A percentile compares a stretch with the other conserved stretches of the same genome.
Evolutionary conservation across 495 filamentous ascomycete genomes (phyloP).

Genomic region (Penicillium mononematosum): DNA sequence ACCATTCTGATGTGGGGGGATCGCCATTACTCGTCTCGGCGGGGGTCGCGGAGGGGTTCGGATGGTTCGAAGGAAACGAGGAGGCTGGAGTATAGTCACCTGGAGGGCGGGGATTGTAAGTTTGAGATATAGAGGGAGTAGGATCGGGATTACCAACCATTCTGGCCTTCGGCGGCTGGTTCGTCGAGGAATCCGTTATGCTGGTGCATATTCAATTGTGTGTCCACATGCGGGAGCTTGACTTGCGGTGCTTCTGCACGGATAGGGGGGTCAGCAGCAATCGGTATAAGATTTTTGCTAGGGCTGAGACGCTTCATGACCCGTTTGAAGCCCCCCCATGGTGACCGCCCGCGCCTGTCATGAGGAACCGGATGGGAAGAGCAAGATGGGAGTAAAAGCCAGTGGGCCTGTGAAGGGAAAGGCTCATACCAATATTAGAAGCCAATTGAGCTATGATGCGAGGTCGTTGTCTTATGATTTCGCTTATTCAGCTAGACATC

Average conservation of each 20-base stretch:
- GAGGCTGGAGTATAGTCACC: constrained; percentile 9
- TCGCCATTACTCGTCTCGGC: constrained; percentile 34
- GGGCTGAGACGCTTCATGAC: constrained; percentile 14
- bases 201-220: constrained; percentile 48
- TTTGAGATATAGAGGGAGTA: neutral
- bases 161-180: constrained; percentile 15
- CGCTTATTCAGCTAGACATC: constrained; percentile 15
- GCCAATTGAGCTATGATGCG: neutral
- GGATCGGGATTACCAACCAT: constrained; percentile 17
- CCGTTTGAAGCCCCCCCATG: constrained; percentile 17
- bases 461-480: constrained; percentile 4
- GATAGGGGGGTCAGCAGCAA: constrained; percentile 29
- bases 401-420: neutral
- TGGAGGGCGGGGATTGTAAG: constrained; percentile 27
- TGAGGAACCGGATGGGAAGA: neutral
- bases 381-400: neutral
- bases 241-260: constrained; percentile 36
- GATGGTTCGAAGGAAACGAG: constrained; percentile 6
- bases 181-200: constrained; percentile 40
- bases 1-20: constrained; percentile 58
- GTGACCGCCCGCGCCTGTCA: constrained; percentile 6
- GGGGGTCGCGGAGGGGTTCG: constrained; percentile 19
- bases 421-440: constrained; percentile 13
- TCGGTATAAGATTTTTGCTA: constrained; percentile 4
- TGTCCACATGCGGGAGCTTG: constrained; percentile 45